Conservation (phyloP, 192 early-diverging fungal genomes). For the Ramicandelaber brevisporus region DNA sequence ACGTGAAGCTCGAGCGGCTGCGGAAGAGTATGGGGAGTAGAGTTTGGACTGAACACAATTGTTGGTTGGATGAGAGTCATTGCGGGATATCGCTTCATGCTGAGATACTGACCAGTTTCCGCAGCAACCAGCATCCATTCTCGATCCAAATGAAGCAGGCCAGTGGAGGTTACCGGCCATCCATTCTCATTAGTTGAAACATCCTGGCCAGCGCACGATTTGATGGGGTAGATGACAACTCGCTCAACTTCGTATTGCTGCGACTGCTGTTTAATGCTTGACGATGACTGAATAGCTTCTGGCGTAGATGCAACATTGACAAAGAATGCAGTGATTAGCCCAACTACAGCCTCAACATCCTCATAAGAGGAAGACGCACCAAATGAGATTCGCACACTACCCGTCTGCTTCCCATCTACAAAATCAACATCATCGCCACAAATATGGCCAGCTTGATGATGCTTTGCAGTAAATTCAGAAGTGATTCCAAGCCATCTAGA, state of each 20-base stretch:
- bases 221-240: constrained; percentile 40
- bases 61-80: constrained; percentile 34
- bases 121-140: constrained; percentile 34
- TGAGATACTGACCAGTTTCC: constrained; percentile 22
- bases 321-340: too few relatives aligned
- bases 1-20: too few relatives aligned
- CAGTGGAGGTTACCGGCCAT: constrained; percentile 27
- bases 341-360: constrained; percentile 33
- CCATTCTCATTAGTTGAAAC: constrained; percentile 8
- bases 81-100: constrained; percentile 32
- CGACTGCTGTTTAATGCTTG: constrained; percentile 2
- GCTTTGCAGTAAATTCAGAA: constrained; percentile 16
- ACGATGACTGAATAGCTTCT: constrained; percentile 2
- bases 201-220: constrained; percentile 53
- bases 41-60: constrained; percentile 13
- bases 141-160: constrained; percentile 32
- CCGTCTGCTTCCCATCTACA: constrained; percentile 36
- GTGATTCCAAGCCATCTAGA: constrained; percentile 34
- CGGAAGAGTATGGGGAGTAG: too few relatives aligned
- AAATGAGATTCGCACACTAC: constrained; percentile 50
- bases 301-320: constrained; percentile 3
- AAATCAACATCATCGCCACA: constrained; percentile 57
- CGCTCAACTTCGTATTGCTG: constrained; percentile 6
- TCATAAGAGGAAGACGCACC: constrained; percentile 34
- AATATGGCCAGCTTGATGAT: constrained; percentile 29